phyloP scores from a whole-genome alignment of 2,329 filamentous ascomycete species.

The Penicillium freii region DNA sequence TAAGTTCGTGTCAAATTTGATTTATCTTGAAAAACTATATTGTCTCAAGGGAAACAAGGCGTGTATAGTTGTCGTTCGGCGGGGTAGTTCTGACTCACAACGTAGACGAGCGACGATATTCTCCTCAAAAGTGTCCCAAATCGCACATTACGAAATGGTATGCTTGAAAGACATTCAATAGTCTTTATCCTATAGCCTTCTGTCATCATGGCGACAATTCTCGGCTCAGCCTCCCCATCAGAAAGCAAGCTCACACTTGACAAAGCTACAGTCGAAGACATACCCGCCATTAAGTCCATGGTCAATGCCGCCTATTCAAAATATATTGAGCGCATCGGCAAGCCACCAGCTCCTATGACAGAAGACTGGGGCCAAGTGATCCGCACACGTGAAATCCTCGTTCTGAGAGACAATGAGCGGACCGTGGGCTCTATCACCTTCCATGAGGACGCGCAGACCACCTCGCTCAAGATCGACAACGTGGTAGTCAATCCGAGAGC shows the following conservation, averaged over 20 bases:
- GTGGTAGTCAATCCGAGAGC: constrained; percentile 19
- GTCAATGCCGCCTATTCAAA: constrained; percentile 20
- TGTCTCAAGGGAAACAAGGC: too few species aligned
- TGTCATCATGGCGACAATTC: background rate
- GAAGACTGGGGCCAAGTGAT: constrained; percentile 17
- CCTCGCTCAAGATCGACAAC: constrained; percentile 17
- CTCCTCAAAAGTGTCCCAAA: too few species aligned
- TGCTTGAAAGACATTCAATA: background rate
- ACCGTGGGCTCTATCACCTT: constrained; percentile 18
- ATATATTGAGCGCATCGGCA: constrained; percentile 24
- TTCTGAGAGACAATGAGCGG: constrained; percentile 8
- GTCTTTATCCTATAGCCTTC: background rate
- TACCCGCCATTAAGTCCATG: constrained; percentile 18
- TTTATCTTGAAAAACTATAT: too few species aligned
- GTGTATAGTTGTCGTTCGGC: background rate
- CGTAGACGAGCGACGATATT: background rate
- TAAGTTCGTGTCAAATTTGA: too few species aligned
- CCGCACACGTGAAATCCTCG: constrained; percentile 7
- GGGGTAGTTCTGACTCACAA: background rate
- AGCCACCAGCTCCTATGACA: constrained; percentile 22
- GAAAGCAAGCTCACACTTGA: background rate
- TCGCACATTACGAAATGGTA: too few species aligned
- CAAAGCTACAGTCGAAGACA: constrained; percentile 12
- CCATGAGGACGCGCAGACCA: background rate
- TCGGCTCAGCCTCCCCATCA: background rate